phyloP scores from a whole-genome alignment of 805 yeast genomes.

The Wickerhamomyces xylosicus region DNA sequence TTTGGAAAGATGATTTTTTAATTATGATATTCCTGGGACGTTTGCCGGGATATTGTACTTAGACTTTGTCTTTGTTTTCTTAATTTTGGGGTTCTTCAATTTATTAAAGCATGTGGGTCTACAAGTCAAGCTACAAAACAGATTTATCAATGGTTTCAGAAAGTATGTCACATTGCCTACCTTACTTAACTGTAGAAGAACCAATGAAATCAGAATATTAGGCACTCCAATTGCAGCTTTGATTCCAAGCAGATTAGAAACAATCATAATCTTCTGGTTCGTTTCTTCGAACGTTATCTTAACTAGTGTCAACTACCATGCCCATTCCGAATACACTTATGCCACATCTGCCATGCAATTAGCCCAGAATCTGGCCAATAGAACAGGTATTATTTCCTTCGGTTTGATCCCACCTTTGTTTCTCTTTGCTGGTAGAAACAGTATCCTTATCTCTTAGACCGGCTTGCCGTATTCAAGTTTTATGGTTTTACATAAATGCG shows the following conservation, averaged over 20 bases:
- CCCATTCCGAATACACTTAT: background rate
- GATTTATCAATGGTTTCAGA: conserved; percentile 11
- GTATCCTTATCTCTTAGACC: conserved; percentile 46
- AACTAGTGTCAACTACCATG: conserved; percentile 7
- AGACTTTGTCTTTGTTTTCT: conserved; percentile 31
- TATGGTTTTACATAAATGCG: conserved; percentile 58
- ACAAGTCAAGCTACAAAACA: conserved; percentile 7
- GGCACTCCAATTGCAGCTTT: conserved; percentile 7
- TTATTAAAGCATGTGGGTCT: conserved; percentile 18
- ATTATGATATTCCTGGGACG: conserved; percentile 11
- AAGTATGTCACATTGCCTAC: conserved; percentile 15
- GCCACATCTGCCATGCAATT: background rate
- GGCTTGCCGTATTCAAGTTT: conserved; percentile 58
- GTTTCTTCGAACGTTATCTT: conserved; percentile 14
- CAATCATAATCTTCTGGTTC: conserved; percentile 26
- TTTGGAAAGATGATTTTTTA: conserved; percentile 6
- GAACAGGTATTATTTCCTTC: conserved; percentile 19
- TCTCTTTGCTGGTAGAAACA: conserved; percentile 64
- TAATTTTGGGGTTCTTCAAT: conserved; percentile 24
- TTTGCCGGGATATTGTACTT: conserved; percentile 23
- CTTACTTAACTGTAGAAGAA: conserved; percentile 10
- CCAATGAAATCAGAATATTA: background rate
- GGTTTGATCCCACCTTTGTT: conserved; percentile 41
- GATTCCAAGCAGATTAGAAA: conserved; percentile 15
- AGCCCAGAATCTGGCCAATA: conserved; percentile 9